Base-by-base conservation (phyloP, 163 green algal species). In the Chlamydomonas reinhardtii region DNA sequence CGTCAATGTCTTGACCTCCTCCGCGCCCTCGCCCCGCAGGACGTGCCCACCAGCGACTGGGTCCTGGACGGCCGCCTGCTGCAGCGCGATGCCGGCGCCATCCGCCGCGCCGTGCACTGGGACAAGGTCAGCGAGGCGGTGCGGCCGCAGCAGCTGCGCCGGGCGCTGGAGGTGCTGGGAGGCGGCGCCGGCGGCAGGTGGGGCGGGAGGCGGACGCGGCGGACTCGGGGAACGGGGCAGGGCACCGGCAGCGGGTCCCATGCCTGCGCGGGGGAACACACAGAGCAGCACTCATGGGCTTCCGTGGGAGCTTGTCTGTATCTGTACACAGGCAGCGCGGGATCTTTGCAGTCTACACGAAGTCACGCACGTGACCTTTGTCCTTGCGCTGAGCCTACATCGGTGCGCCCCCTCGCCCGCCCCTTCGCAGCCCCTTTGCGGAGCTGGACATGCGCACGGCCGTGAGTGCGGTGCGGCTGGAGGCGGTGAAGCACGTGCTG, bases 121-220 rank as follows among this genome's bases (percentile, higher is more conserved):
- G 52, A 86, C 52, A 31, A 54, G 48, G 68, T 77, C 68, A 32
- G 52, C 22, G 79, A 77, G 68, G 48, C 79, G 48, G 79, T 77
- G 52, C 54, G 76, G 76, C 64, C 76, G 20, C 29, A 31, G 35
- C 17, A 25, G 35, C 37, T 84, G 64, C 76, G 76, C 5, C 27
- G 29, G 39, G 76, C 79, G 68, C 68, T 77, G 34, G 56, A 9
- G 29, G 76, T 29, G 64, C 62, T 84, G 76, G 39, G 61, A 22
- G 22, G 29, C 17, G 24, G 48, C 27, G 48, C 48, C 48, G 37
- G 48, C 27, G 29, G 73, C 73, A 80, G 48, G 73, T 69, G 48
- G 22, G 61, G 61, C 29, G 61, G 6, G 61, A 3, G 61, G 61
- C 61, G 27, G 61, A 1, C 2, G 62, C 27, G 25, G 2, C 8